Conservation (phyloP, 2,329 filamentous ascomycete species). For the Aspergillus hortae region DNA sequence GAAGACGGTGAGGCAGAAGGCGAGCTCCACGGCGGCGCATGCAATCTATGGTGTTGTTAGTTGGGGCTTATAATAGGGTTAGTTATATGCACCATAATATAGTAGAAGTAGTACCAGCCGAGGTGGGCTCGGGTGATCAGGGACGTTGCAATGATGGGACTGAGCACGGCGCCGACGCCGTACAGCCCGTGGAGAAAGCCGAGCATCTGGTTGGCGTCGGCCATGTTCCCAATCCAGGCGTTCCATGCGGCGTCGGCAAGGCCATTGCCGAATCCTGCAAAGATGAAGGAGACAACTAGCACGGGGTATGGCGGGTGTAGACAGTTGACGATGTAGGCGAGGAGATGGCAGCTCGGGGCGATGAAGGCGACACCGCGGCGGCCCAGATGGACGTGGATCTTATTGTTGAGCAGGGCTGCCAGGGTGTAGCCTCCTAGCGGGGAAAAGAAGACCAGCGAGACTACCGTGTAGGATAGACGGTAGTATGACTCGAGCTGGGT, state of each 20-base stretch:
- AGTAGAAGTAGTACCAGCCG: conserved; percentile 73
- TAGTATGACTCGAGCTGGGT: conserved; percentile 46
- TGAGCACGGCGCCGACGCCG: conserved; percentile 66
- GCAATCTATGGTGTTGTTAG: conserved; percentile 11
- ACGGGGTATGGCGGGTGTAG: conserved; percentile 42
- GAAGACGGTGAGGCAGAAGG: conserved; percentile 13
- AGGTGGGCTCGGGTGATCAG: conserved; percentile 63
- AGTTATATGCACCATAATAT: conserved; percentile 59
- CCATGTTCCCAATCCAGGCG: conserved; percentile 68
- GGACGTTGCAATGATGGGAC: conserved; percentile 67
- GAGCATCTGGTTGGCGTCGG: conserved; percentile 68
- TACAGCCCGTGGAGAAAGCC: conserved; percentile 73
- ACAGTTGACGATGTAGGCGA: conserved; percentile 35
- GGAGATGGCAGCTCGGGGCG: conserved; percentile 49
- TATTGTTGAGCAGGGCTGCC: conserved; percentile 45
- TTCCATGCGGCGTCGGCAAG: conserved; percentile 55
- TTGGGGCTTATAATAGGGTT: not conserved
- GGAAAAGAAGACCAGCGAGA: conserved; percentile 49
- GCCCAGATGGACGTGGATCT: conserved; percentile 48
- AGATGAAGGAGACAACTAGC: conserved; percentile 37
- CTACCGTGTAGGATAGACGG: conserved; percentile 44
- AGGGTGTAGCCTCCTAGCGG: conserved; percentile 47
- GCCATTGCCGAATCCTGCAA: conserved; percentile 42
- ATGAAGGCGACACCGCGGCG: conserved; percentile 69
- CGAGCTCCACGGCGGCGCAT: conserved; percentile 24